Percentiles rank a stretch among this genome's conserved stretches.
These are phyloP conservation scores for Penicillium fuscoglaucum DNA, from an alignment of 2,329 filamentous ascomycete genomes.

Conservation along the genomic window DNA sequence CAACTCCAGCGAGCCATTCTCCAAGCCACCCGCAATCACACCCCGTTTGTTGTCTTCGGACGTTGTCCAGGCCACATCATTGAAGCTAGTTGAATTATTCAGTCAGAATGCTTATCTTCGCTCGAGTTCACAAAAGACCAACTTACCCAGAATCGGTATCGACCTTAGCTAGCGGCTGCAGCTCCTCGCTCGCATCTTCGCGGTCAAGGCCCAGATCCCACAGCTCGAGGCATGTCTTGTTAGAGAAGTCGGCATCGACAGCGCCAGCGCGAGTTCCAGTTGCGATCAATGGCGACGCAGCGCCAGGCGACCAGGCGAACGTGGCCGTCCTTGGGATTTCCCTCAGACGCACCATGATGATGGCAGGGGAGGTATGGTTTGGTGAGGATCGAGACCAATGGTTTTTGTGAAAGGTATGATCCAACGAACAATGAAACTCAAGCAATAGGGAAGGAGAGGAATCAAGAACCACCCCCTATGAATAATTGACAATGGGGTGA, in stretches of 20 bases:
- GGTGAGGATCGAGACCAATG: slow-evolving; percentile 21
- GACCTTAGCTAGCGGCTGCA: slow-evolving; percentile 81
- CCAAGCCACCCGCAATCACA: slow-evolving; percentile 90
- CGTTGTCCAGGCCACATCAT: slow-evolving; percentile 93
- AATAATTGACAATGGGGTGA: slow-evolving; percentile 32
- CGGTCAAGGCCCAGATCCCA: slow-evolving; percentile 90
- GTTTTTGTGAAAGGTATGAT: slow-evolving; percentile 16
- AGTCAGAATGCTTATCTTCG: slow-evolving; percentile 24
- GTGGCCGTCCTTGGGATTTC: slow-evolving; percentile 96
- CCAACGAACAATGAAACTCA: slow-evolving; percentile 19
- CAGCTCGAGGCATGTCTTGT: slow-evolving; percentile 92
- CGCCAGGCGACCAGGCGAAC: slow-evolving; percentile 91
- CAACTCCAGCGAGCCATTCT: slow-evolving; percentile 88
- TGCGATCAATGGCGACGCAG: slow-evolving; percentile 76
- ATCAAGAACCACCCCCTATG: slow-evolving; percentile 32
- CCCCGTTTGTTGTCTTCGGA: slow-evolving; percentile 77
- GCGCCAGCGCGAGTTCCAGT: slow-evolving; percentile 94
- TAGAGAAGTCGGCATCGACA: slow-evolving; percentile 95
- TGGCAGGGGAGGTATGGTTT: slow-evolving; percentile 25
- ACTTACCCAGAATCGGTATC: slow-evolving; percentile 83
- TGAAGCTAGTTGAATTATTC: slow-evolving; percentile 65
- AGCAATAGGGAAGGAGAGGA: slow-evolving; percentile 12
- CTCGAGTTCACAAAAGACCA: neutral
- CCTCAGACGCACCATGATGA: slow-evolving; percentile 86
- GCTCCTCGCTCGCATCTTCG: slow-evolving; percentile 72